Evolutionary conservation across 73 alveolate genomes (phyloP), one percentile per base, ranked within the genome.

Genomic region (Loxodes magnus): DNA sequence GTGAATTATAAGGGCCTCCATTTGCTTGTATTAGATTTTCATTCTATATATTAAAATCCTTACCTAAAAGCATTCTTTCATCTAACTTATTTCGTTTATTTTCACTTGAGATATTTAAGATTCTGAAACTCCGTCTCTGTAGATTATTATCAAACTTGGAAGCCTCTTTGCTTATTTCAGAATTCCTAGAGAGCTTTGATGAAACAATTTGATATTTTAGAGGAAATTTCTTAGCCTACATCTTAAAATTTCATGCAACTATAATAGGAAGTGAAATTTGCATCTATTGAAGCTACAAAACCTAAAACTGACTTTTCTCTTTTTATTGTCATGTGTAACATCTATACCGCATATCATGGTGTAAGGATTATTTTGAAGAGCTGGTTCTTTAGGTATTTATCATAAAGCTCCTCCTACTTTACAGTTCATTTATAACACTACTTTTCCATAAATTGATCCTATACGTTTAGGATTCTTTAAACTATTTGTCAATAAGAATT

Each of bases 341-440:
- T 75, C 89, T 43, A 75, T 35, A 9, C 90, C 90, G 21, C 70
- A 48, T 0, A 76, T 58, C 90, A 76, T 76, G 3, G 91, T 71
- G n/a, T n/a, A n/a, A n/a, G n/a, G n/a, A n/a, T n/a, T n/a, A n/a
- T n/a, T n/a, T n/a, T n/a, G n/a, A n/a, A n/a, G n/a, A n/a, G n/a
- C n/a, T n/a, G n/a, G n/a, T n/a, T n/a, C n/a, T n/a, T n/a, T n/a
- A n/a, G n/a, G n/a, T n/a, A n/a, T n/a, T n/a, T n/a, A n/a, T 97
- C 98, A 92, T 22, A 95, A 95, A 34, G 65, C 71, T 33, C 95
- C 94, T 15, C 96, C 96, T 20, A 71, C 62, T 54, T 92, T 92
- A 24, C 96, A 96, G 39, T 77, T 76, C 9, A 92, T 81, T 68
- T 92, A 82, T 44, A 87, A 74, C 51, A 92, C 42, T 15, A 92